Conservation (phyloP, 495 filamentous ascomycete genomes). For the Elaphomyces granulatus region DNA sequence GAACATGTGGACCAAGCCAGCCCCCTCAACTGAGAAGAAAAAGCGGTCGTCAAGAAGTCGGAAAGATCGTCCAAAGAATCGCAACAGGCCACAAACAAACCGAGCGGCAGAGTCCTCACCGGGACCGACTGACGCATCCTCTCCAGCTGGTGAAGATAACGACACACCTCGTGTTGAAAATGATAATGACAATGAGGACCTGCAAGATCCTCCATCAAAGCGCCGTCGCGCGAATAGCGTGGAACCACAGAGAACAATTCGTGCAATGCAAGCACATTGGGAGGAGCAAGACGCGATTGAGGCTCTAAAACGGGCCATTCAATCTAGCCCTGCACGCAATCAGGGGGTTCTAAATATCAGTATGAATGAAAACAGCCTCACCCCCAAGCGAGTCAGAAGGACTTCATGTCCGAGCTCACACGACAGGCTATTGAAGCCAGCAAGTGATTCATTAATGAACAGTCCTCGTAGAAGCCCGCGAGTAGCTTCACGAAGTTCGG, state of each 20-base stretch:
- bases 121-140: slow-evolving; percentile 28
- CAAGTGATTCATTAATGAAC: slow-evolving; percentile 44
- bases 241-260: slow-evolving; percentile 23
- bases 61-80: slow-evolving; percentile 23
- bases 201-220: slow-evolving; percentile 20
- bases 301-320: slow-evolving; percentile 47
- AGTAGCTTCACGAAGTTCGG: slow-evolving; percentile 18
- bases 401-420: slow-evolving; percentile 59
- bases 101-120: slow-evolving; percentile 27
- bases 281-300: slow-evolving; percentile 40
- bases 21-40: slow-evolving; percentile 23
- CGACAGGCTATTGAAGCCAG: slow-evolving; percentile 41
- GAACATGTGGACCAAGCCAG: slow-evolving; percentile 66
- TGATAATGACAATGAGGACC: slow-evolving; percentile 12
- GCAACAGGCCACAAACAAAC: slow-evolving; percentile 18
- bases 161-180: slow-evolving; percentile 22
- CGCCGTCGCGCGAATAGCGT: slow-evolving; percentile 27
- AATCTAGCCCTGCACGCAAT: slow-evolving; percentile 56
- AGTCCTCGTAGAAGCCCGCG: slow-evolving; percentile 37
- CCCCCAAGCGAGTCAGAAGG: slow-evolving; percentile 52
- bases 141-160: slow-evolving; percentile 25
- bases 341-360: slow-evolving; percentile 39
- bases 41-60: slow-evolving; percentile 28
- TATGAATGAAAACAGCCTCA: slow-evolving; percentile 37
- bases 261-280: slow-evolving; percentile 21